Conservation (phyloP, 176 grass and related monocot genomes). For the Panicum miliaceum region DNA sequence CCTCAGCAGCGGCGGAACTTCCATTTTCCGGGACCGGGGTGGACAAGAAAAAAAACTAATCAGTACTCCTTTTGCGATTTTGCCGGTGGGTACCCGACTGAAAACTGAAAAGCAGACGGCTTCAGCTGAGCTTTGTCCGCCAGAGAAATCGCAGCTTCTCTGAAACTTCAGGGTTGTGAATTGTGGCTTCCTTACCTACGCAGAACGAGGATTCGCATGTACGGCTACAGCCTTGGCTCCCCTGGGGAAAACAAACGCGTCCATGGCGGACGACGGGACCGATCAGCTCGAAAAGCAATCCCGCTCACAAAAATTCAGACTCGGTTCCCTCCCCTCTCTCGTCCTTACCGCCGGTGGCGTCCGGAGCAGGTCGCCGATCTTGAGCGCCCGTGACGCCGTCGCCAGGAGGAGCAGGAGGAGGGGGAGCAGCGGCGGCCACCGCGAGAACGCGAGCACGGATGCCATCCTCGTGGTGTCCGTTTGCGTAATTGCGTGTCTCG, state of each 20-base stretch:
- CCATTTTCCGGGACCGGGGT: slow-evolving; percentile 29
- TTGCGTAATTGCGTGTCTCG: not conserved
- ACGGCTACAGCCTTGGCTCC: slow-evolving; percentile 66
- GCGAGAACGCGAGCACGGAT: slow-evolving; percentile 8
- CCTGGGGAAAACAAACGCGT: slow-evolving; percentile 45
- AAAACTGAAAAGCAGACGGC: slow-evolving; percentile 1
- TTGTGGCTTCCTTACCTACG: slow-evolving; percentile 41
- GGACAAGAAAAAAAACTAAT: slow-evolving; percentile 31
- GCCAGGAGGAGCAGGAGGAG: slow-evolving; percentile 43
- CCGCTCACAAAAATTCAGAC: not conserved
- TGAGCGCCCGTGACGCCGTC: slow-evolving; percentile 39
- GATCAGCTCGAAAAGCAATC: slow-evolving; percentile 16
- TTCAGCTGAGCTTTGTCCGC: not conserved
- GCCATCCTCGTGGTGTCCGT: slow-evolving; percentile 28
- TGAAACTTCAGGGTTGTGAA: not conserved
- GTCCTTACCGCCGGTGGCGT: slow-evolving; percentile 41
- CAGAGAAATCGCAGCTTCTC: not conserved
- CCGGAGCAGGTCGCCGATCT: slow-evolving; percentile 52
- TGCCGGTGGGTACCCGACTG: not conserved
- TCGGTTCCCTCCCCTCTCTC: not conserved
- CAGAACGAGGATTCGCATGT: slow-evolving; percentile 76
- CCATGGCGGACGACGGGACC: not conserved
- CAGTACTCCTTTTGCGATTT: slow-evolving; percentile 7
- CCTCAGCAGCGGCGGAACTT: slow-evolving; percentile 76
- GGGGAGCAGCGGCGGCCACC: slow-evolving; percentile 36